Evolutionary conservation across 306 rosid genomes (phyloP).

Genomic region (Prosopis cineraria): DNA sequence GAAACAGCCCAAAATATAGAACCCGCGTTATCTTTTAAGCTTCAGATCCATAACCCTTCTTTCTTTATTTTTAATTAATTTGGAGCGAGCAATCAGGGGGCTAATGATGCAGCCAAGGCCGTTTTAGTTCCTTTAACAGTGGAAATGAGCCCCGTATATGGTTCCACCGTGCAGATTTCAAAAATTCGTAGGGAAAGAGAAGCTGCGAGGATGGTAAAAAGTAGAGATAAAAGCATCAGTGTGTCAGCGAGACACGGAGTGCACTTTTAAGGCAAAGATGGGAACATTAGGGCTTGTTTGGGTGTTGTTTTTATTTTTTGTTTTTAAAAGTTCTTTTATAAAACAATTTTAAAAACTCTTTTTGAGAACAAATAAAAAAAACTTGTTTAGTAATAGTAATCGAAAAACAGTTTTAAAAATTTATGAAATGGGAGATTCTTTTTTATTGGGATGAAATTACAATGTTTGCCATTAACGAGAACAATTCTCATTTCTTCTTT

Average conservation of each 20-base stretch:
- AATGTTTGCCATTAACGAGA: too few species aligned
- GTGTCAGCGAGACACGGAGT: background rate
- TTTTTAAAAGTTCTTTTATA: too few species aligned
- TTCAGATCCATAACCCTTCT: background rate
- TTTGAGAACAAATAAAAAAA: too few species aligned
- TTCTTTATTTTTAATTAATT: background rate
- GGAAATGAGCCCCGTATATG: background rate
- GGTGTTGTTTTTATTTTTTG: too few species aligned
- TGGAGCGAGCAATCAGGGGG: background rate
- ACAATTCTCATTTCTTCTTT: too few species aligned
- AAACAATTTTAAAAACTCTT: too few species aligned
- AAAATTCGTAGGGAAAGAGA: background rate
- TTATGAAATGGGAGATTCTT: too few species aligned
- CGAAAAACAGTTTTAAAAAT: too few species aligned
- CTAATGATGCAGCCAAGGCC: background rate
- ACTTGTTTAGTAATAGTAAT: too few species aligned
- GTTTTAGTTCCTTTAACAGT: background rate
- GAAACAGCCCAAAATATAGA: background rate
- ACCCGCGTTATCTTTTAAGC: background rate
- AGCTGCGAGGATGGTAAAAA: background rate
- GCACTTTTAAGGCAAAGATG: background rate
- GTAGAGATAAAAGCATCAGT: background rate
- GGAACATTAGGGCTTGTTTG: too few species aligned
- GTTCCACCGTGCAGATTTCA: background rate
- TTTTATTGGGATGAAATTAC: too few species aligned